These are phyloP conservation scores for Crithidia expoeki DNA, from an alignment of 208 protist species.

Conservation along the genomic window DNA sequence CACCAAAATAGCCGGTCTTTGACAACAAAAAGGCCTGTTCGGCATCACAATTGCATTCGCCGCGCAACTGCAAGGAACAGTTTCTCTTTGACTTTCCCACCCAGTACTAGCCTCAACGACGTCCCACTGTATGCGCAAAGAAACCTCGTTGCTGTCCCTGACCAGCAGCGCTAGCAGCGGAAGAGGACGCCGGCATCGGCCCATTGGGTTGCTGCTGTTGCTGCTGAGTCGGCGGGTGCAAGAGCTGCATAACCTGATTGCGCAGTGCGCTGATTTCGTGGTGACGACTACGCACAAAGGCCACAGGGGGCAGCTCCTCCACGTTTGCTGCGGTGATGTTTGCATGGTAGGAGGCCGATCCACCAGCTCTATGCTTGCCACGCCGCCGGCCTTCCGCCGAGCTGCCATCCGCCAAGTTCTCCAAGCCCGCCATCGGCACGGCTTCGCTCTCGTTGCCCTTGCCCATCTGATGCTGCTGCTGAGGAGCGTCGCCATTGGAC, in stretches of 20 bases:
- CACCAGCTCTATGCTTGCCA: not conserved
- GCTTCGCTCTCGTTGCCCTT: not conserved
- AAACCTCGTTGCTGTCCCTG: not conserved
- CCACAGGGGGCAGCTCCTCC: conserved; percentile 15
- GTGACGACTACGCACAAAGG: conserved; percentile 28
- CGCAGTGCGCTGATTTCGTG: conserved; percentile 18
- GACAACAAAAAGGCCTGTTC: no score
- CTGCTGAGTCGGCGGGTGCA: conserved; percentile 12
- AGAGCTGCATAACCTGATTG: conserved; percentile 27
- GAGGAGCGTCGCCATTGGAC: conserved; percentile 2
- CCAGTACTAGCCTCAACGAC: not conserved
- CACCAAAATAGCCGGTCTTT: no score
- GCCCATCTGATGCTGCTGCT: conserved; percentile 4
- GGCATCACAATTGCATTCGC: no score
- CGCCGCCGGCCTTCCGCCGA: conserved; percentile 2
- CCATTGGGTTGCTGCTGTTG: not conserved
- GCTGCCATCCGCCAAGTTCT: conserved; percentile 9
- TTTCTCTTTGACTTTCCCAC: no score
- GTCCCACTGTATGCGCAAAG: not conserved
- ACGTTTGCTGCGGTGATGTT: not conserved
- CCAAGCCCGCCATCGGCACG: conserved; percentile 3
- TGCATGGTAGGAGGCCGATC: not conserved
- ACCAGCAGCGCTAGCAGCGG: not conserved
- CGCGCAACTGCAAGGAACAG: no score
- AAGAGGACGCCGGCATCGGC: conserved; percentile 3